Base-by-base conservation (phyloP, 352 stramenopile species). In the Phytophthora rubi region DNA sequence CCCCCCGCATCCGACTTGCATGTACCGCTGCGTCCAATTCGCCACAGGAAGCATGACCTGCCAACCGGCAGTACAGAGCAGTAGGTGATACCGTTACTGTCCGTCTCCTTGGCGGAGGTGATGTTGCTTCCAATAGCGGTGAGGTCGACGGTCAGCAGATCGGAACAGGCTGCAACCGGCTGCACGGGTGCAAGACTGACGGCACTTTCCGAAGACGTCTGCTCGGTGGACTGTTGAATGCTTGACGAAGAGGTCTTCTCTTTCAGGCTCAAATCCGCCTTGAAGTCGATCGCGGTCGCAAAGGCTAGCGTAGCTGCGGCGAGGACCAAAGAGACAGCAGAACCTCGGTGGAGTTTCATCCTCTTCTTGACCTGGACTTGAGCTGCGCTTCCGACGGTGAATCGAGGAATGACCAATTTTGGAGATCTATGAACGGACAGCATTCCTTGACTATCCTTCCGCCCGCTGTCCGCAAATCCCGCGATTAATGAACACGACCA, bases 11-110 rank as follows among this genome's bases (percentile, higher is more conserved):
- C 74, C 77, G 28, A 72, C 60, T 58, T 82, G 74, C 61, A 80
- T 73, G 53, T 81, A 82, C 10, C 74, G 77, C 57, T 84, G 77
- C 21, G 77, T 84, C 77, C 77, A 84, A 16, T 70, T 84, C 4
- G 59, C n/a, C 15, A 75, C 64, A 6, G 77, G 71, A 5, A 84
- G 61, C 53, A 76, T 61, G n/a, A 82, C 68, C 33, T 72, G 62
- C 60, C 69, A 84, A 0, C 49, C 54, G 12, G 72, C 67, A 33
- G 67, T 57, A 82, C 65, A 1, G 54, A 71, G 57, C 72, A 83
- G 62, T 76, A 83, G 4, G 65, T 68, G 54, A 79, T 65, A 2
- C 62, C 65, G 58, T 73, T 48, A 35, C 53, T 74, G 12, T 66
- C 69, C 13, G 54, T 73, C 54, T 78, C 71, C n/a, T 63, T 30